phyloP scores from a whole-genome alignment of 73 alveolate species.

The Paramecium sexaurelia region DNA sequence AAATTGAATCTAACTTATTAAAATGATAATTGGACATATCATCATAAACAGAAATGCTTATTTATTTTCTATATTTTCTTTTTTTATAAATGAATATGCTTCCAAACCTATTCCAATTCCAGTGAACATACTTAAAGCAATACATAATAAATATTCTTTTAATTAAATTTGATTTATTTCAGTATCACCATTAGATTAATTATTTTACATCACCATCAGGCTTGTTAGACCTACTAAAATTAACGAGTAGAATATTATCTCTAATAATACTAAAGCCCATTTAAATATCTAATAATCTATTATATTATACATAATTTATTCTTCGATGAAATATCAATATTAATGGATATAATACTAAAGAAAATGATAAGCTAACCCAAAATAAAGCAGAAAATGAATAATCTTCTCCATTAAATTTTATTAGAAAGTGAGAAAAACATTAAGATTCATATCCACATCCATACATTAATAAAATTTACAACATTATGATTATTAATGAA shows the following conservation, averaged over 20 bases:
- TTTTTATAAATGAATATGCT: not conserved
- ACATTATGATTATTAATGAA: not conserved
- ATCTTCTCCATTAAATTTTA: not conserved
- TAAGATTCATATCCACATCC: slow-evolving; percentile 6
- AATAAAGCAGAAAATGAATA: slow-evolving; percentile 10
- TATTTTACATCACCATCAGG: not conserved
- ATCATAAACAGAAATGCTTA: not conserved
- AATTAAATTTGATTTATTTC: not conserved
- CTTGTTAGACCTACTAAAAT: not conserved
- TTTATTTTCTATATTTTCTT: not conserved
- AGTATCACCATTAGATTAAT: not conserved
- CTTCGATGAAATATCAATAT: not conserved
- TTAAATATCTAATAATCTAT: not conserved
- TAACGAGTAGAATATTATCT: not conserved
- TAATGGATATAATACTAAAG: not conserved
- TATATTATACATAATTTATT: not conserved
- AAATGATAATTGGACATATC: not conserved
- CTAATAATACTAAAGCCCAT: not conserved
- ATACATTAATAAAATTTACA: not conserved
- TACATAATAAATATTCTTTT: not conserved
- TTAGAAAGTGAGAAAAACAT: not conserved
- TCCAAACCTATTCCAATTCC: not conserved
- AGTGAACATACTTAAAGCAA: not conserved
- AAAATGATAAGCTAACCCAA: not conserved
- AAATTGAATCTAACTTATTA: not conserved